These are phyloP conservation scores for Talaromyces sp. DNA, from an alignment of 2,329 filamentous ascomycete genomes.

Conservation along the genomic window DNA sequence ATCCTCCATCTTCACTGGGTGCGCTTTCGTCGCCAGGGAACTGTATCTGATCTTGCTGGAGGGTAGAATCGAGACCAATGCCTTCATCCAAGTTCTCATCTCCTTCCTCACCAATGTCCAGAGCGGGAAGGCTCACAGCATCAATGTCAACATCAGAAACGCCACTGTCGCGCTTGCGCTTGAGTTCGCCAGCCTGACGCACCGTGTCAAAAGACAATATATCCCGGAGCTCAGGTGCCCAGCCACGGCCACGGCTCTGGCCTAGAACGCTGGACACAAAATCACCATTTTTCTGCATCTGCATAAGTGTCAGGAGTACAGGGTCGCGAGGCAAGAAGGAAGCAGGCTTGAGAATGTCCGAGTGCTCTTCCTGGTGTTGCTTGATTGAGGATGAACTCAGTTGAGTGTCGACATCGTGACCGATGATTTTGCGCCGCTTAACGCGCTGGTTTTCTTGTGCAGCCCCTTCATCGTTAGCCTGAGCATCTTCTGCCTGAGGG, in stretches of 20 bases:
- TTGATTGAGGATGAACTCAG: constrained; percentile 74
- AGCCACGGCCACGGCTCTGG: constrained; percentile 69
- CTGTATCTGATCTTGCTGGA: constrained; percentile 57
- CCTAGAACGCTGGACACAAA: constrained; percentile 86
- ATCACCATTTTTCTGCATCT: constrained; percentile 83
- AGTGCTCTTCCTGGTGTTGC: constrained; percentile 77
- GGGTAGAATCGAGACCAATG: constrained; percentile 44
- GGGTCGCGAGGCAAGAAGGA: constrained; percentile 84
- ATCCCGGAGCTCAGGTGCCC: constrained; percentile 90
- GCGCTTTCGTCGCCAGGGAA: constrained; percentile 52
- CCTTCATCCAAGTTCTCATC: constrained; percentile 47
- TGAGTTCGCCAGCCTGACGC: constrained; percentile 70
- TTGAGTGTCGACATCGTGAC: constrained; percentile 74
- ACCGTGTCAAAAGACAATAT: constrained; percentile 83
- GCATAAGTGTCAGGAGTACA: constrained; percentile 77
- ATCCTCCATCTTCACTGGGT: constrained; percentile 42
- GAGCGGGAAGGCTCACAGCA: constrained; percentile 57
- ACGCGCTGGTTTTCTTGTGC: constrained; percentile 66
- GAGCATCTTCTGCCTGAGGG: constrained; percentile 61
- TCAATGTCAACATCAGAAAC: constrained; percentile 73
- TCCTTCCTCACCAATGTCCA: constrained; percentile 62
- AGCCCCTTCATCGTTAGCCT: constrained; percentile 28
- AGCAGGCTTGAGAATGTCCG: constrained; percentile 76
- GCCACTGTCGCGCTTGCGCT: constrained; percentile 88
- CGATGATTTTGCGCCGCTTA: constrained; percentile 75